Percentiles rank a stretch among this genome's conserved stretches.
Evolutionary conservation across 257 asterid species (phyloP).

Genomic region (Misopates orontium): DNA sequence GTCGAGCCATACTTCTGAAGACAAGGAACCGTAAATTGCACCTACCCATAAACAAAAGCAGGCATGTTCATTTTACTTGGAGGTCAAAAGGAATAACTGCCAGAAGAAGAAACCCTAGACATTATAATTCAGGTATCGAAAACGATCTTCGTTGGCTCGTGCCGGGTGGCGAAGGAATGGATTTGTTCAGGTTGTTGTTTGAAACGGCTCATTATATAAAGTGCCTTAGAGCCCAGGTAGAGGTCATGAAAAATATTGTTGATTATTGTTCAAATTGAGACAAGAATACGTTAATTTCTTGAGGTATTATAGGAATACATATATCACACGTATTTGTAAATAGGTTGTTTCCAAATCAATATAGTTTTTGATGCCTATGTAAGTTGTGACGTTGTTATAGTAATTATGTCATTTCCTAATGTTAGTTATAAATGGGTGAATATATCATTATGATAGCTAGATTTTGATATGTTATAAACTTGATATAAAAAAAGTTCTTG

Average conservation of each 20-base stretch:
- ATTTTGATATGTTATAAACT: too few species aligned
- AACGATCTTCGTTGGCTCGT: constrained; percentile 49
- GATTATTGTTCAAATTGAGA: constrained; percentile 40
- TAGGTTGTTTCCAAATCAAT: too few species aligned
- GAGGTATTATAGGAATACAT: too few species aligned
- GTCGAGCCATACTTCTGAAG: constrained; percentile 59
- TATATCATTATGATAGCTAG: too few species aligned
- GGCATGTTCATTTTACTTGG: too few species aligned
- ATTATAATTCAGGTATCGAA: constrained; percentile 7
- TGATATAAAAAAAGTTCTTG: too few species aligned
- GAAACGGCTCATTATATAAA: constrained; percentile 76
- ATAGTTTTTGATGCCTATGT: too few species aligned
- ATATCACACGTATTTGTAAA: too few species aligned
- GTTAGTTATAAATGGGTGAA: too few species aligned
- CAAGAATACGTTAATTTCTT: not conserved
- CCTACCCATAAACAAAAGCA: not conserved
- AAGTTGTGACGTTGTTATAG: too few species aligned
- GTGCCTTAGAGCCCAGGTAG: constrained; percentile 73
- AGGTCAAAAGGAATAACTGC: too few species aligned
- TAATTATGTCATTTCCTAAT: too few species aligned
- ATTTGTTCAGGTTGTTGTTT: constrained; percentile 43
- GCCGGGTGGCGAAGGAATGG: constrained; percentile 74
- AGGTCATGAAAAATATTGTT: constrained; percentile 64
- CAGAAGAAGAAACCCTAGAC: constrained; percentile 37
- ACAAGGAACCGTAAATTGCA: constrained; percentile 26